phyloP scores from a whole-genome alignment of 2,329 filamentous ascomycete species.

The Aspergillus felis region DNA sequence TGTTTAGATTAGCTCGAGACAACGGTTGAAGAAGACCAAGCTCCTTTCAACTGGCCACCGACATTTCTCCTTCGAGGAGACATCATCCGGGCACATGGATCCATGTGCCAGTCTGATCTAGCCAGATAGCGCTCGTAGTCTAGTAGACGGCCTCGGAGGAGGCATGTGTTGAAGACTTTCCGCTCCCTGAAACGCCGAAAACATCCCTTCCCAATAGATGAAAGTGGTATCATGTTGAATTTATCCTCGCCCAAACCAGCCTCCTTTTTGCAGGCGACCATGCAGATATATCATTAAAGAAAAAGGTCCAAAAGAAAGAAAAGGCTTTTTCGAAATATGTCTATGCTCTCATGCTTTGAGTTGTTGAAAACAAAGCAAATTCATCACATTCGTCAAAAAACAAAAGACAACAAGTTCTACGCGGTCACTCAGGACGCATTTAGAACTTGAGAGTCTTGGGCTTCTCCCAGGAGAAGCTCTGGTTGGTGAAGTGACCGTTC shows the following conservation, averaged over 20 bases:
- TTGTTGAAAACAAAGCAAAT: constrained; percentile 50
- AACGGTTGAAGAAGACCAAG: constrained; percentile 12
- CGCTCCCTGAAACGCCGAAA: constrained; percentile 41
- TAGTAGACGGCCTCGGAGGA: constrained; percentile 11
- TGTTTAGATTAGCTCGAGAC: constrained; percentile 34
- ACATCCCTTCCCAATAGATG: constrained; percentile 38
- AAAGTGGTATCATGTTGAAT: constrained; percentile 50
- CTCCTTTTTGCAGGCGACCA: constrained; percentile 28
- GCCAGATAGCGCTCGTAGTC: constrained; percentile 3
- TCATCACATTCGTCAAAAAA: constrained; percentile 43
- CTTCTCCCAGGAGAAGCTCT: constrained; percentile 97
- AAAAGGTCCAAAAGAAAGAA: constrained; percentile 24
- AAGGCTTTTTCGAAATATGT: constrained; percentile 29
- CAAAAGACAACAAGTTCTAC: constrained; percentile 15
- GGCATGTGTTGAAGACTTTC: constrained; percentile 40
- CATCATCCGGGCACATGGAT: constrained; percentile 8
- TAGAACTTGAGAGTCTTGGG: constrained; percentile 93
- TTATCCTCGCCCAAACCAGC: constrained; percentile 39
- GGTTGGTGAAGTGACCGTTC: constrained; percentile 99
- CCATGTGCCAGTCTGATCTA: neutral
- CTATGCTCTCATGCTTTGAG: constrained; percentile 44
- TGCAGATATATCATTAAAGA: constrained; percentile 34
- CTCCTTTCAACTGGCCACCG: constrained; percentile 5
- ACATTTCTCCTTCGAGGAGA: constrained; percentile 8
- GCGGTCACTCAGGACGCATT: constrained; percentile 31